phyloP scores from a whole-genome alignment of 1,284 basidiomycete species.

The Papiliotrema nemorosa region DNA sequence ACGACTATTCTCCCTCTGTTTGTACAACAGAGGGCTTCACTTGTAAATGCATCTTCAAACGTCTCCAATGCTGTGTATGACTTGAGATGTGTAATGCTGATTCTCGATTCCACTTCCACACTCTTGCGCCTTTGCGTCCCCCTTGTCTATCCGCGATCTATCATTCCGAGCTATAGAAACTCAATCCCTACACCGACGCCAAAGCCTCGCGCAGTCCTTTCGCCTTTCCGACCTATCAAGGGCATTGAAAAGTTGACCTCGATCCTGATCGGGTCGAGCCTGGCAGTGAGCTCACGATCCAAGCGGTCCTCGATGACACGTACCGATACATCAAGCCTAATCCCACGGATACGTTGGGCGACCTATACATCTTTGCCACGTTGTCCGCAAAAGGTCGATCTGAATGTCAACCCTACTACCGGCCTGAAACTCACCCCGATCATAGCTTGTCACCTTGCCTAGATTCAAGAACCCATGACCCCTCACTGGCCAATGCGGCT shows the following conservation, averaged over 20 bases:
- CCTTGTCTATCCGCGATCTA: too few species aligned
- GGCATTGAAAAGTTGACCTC: constrained; percentile 94
- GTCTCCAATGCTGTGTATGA: not conserved
- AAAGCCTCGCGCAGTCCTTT: constrained; percentile 73
- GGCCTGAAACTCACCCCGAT: constrained; percentile 56
- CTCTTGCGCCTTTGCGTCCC: too few species aligned
- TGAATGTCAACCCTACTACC: constrained; percentile 39
- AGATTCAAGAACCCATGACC: constrained; percentile 80
- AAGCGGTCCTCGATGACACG: not conserved
- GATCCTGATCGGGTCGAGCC: constrained; percentile 42
- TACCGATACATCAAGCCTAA: constrained; percentile 81
- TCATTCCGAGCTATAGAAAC: too few species aligned
- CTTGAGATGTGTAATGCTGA: too few species aligned
- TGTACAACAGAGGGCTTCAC: too few species aligned
- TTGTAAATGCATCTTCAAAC: not conserved
- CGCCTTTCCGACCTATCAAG: constrained; percentile 69
- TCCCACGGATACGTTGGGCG: constrained; percentile 64
- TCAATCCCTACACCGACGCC: constrained; percentile 91
- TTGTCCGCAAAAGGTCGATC: constrained; percentile 47
- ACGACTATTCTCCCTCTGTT: too few species aligned
- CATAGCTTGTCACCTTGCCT: constrained; percentile 69
- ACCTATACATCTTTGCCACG: constrained; percentile 45
- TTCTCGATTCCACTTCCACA: too few species aligned
- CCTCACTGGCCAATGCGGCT: constrained; percentile 84
- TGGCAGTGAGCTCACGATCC: constrained; percentile 7